phyloP scores from a whole-genome alignment of 805 yeast genomes.

The Grigorovia transvaalensis region DNA sequence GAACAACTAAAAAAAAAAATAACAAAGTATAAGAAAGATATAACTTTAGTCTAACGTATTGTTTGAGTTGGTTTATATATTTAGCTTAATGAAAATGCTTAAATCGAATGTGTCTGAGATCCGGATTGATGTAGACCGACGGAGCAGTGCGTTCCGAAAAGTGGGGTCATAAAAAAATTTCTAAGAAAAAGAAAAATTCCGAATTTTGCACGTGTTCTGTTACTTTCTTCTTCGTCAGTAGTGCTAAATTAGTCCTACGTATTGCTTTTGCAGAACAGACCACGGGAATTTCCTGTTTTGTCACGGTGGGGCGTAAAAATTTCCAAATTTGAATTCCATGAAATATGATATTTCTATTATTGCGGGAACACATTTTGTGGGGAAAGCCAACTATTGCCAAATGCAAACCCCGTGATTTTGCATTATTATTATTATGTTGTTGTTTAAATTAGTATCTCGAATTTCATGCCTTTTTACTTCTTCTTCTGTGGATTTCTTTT shows the following conservation, averaged over 20 bases:
- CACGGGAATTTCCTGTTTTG: too few relatives aligned
- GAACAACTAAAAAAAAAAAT: neutral
- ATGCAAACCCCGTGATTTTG: neutral
- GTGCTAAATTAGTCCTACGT: too few relatives aligned
- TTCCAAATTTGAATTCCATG: too few relatives aligned
- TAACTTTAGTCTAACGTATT: neutral
- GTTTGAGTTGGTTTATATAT: too few relatives aligned
- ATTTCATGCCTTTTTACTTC: neutral
- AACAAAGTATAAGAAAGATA: neutral
- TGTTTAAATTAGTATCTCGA: neutral
- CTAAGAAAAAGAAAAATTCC: neutral
- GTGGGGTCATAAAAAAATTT: neutral
- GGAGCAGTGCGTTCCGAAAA: neutral
- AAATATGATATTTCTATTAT: too few relatives aligned
- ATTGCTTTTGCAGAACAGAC: too few relatives aligned
- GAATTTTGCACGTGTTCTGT: neutral
- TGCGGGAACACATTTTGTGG: too few relatives aligned
- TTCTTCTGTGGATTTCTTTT: neutral
- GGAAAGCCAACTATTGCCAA: too few relatives aligned
- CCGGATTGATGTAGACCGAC: neutral
- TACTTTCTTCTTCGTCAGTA: too few relatives aligned
- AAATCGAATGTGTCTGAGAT: neutral
- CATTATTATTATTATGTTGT: neutral
- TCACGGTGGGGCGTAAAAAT: too few relatives aligned
- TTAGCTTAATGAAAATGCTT: too few relatives aligned